A percentile compares a stretch with the other conserved stretches of the same genome.
Conservation (phyloP, 2,329 filamentous ascomycete genomes). For the Xylaria sp. region DNA sequence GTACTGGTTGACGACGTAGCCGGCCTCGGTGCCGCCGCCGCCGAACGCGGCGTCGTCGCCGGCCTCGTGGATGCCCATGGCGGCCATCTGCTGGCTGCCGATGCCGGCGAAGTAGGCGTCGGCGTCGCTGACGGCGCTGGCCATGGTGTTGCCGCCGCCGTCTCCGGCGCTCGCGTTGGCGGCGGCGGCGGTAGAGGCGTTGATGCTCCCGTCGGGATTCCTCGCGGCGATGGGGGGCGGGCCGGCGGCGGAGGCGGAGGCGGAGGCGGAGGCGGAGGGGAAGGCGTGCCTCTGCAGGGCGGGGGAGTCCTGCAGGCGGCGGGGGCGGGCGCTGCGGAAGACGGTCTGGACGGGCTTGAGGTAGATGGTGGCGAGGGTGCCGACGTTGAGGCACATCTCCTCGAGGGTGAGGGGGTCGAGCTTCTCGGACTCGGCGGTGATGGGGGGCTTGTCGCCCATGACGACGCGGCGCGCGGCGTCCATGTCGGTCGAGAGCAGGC, state of each 20-base stretch:
- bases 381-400: slow-evolving; percentile 96
- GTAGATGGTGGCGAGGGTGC: slow-evolving; percentile 94
- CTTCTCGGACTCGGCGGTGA: slow-evolving; percentile 94
- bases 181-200: slow-evolving; percentile 25
- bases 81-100: slow-evolving; percentile 73
- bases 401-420: slow-evolving; percentile 89
- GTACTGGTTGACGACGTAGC: slow-evolving; percentile 80
- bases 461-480: slow-evolving; percentile 83
- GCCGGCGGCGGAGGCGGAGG: slow-evolving; percentile 60
- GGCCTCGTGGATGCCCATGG: slow-evolving; percentile 67
- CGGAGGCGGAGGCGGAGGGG: slow-evolving; percentile 57
- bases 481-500: slow-evolving; percentile 89
- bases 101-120: slow-evolving; percentile 87
- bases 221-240: slow-evolving; percentile 48
- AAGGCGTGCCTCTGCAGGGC: slow-evolving; percentile 77
- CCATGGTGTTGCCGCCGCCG: slow-evolving; percentile 53
- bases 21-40: slow-evolving; percentile 56
- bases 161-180: slow-evolving; percentile 26
- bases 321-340: slow-evolving; percentile 83
- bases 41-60: slow-evolving; percentile 66
- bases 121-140: slow-evolving; percentile 78
- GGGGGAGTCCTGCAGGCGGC: slow-evolving; percentile 78
- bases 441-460: slow-evolving; percentile 96
- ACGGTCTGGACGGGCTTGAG: slow-evolving; percentile 97
- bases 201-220: neutral